Percentiles rank a stretch among this genome's conserved stretches.
These are phyloP conservation scores for Penicillium psychrofluorescens DNA, from an alignment of 495 filamentous ascomycete species.

Conservation along the genomic window DNA sequence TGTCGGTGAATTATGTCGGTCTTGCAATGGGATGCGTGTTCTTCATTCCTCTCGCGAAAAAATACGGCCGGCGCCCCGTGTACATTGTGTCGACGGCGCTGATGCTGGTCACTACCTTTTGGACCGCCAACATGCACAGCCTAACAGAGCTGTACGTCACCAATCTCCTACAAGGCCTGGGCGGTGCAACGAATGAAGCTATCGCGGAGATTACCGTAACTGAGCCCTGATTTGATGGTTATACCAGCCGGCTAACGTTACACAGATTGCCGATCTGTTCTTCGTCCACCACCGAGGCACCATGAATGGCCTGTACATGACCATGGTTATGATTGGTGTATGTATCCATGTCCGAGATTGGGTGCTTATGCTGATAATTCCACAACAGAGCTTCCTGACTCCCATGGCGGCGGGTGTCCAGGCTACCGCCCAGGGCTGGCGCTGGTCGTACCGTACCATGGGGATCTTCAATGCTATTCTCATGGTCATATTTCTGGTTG, in stretches of 20 bases:
- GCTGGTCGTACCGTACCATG: constrained; percentile 22
- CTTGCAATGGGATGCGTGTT: constrained; percentile 23
- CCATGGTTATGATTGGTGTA: constrained; percentile 29
- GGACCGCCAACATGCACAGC: constrained; percentile 15
- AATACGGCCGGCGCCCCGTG: constrained; percentile 26
- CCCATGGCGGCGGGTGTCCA: constrained; percentile 28
- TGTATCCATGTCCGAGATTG: background rate
- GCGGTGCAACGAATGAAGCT: constrained; percentile 27
- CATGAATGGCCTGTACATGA: constrained; percentile 32
- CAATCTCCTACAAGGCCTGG: constrained; percentile 26
- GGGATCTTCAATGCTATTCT: constrained; percentile 21
- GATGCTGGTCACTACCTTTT: constrained; percentile 24
- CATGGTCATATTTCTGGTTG: constrained; percentile 17
- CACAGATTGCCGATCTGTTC: constrained; percentile 30
- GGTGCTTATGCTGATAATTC: background rate
- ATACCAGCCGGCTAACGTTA: background rate
- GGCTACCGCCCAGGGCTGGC: constrained; percentile 25
- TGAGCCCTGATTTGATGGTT: background rate
- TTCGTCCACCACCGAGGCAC: constrained; percentile 30
- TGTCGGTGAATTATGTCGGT: constrained; percentile 28
- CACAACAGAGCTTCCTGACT: constrained; percentile 22
- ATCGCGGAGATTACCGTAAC: constrained; percentile 29
- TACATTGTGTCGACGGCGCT: constrained; percentile 25
- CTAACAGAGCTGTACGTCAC: constrained; percentile 20
- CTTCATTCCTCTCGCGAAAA: constrained; percentile 27